Evolutionary conservation across 2,329 filamentous ascomycete species (phyloP), one percentile per base, ranked within the genome.

Genomic region (Colletotrichum chrysophilum): DNA sequence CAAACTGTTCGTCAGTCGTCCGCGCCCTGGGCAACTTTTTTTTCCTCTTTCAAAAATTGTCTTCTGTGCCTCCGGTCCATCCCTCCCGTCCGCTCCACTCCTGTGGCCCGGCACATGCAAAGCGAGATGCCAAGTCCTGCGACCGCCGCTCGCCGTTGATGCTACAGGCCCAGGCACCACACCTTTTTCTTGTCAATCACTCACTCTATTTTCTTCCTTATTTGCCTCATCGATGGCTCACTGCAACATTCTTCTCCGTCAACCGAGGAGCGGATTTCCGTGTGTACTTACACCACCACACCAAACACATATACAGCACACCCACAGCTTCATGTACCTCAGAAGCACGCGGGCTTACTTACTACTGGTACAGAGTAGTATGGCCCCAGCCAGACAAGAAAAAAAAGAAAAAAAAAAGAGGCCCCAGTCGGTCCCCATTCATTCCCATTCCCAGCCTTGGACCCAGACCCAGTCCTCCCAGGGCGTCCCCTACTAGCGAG

Each of bases 1-100:
- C 60, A 64, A 72, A 38, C 30, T 58, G 61, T 56, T 72, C 43
- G 61, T 43, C 36, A 13, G 34, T 66, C 61, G 55, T 21, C 43
- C 66, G 18, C 28, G 21, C 43, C 13, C 55, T 55, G 8, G 28
- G 28, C 18, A 21, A 62, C 18, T 28, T n/a, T 52, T 60, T 36
- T 43, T 36, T 55, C 21, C 28, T 26, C 48, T 66, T 14, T 14
- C 18, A 30, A 7, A 18, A 43, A 71, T 70, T 71, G 34, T 38
- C 68, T 75, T 71, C 64, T 75, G 56, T 64, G 70, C 70, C 70
- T 74, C 74, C 66, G 71, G 74, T 74, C 65, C 74, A 74, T 76
- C 70, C 74, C 74, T 76, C 65, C 71, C 70, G 74, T 66, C 74
- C 74, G 64, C 73, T 73, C 73, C 69, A 68, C 73, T 60, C 32